phyloP scores from a whole-genome alignment of 2,329 filamentous ascomycete species.

The Nemania sp. region DNA sequence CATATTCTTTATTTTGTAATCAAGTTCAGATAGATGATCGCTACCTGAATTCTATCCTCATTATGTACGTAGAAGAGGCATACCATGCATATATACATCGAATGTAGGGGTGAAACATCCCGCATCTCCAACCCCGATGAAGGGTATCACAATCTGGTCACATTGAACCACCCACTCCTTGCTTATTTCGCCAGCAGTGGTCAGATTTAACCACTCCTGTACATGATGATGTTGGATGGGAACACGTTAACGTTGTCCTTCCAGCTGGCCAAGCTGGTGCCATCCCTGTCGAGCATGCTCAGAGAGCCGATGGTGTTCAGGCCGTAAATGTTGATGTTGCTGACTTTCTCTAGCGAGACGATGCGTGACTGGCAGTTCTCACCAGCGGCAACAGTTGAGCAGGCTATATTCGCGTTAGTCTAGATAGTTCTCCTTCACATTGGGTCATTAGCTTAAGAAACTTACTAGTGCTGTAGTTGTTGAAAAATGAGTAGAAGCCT shows the following conservation, averaged over 20 bases:
- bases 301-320: slow-evolving; percentile 51
- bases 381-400: slow-evolving; percentile 41
- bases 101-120: slow-evolving; percentile 6
- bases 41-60: neutral
- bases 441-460: neutral
- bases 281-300: slow-evolving; percentile 44
- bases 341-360: slow-evolving; percentile 44
- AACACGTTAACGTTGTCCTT: slow-evolving; percentile 40
- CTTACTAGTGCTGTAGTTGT: slow-evolving; percentile 55
- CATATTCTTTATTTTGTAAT: slow-evolving; percentile 7
- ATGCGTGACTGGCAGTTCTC: slow-evolving; percentile 47
- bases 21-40: neutral
- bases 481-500: slow-evolving; percentile 64
- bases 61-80: slow-evolving; percentile 20
- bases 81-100: slow-evolving; percentile 24
- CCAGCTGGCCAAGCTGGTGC: slow-evolving; percentile 37
- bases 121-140: slow-evolving; percentile 5
- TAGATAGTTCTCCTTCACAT: neutral
- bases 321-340: slow-evolving; percentile 47
- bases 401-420: slow-evolving; percentile 32
- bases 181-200: neutral
- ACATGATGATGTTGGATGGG: slow-evolving; percentile 39
- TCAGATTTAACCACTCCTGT: slow-evolving; percentile 32
- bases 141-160: neutral
- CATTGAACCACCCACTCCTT: neutral